Base-by-base conservation (phyloP, 352 stramenopile genomes). In the Sclerospora graminicola region DNA sequence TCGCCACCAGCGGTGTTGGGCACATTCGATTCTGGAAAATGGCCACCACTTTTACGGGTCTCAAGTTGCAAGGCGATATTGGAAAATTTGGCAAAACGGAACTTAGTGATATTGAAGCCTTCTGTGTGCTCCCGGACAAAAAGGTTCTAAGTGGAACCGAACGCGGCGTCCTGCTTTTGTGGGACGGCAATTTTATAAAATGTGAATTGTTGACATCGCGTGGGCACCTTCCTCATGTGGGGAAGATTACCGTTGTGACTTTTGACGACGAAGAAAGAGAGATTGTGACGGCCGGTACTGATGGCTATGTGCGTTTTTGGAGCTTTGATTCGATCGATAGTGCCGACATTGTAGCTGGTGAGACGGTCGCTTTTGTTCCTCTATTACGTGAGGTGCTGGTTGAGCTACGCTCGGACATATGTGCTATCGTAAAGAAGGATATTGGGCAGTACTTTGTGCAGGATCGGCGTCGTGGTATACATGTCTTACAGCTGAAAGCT, bases 11-110 rank as follows among this genome's bases (percentile, higher is more conserved):
- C 32, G 92, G 90, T 33, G 86, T 94, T 2, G 89, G 89, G 1
- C 91, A 97, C 55, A 96, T 98, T 50, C 85, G 91, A 2, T 95
- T 97, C 55, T 98, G 91, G 92, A 90, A 91, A 47, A 97, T 98
- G 86, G 88, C 92, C 23, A 70, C 70, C n/a, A 98, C 91, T 21
- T 98, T 98, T 50, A 98, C 92, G 8, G 91, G 92, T 2, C 67
- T 97, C 6, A 98, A 98, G 63, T 58, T 98, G 20, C 88, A 98
- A 66, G 92, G 92, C 8, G 85, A 95, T 41, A 97, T 98, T 39
- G 92, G 92, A 48, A 96, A 96, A 45, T 97, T 98, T 39, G 92
- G 92, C 51, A 96, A 96, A 45, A 82, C 88, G 16, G 92, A 98
- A 48, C 69, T 98, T 11, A 94, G 71, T 31, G 92, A 97, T 60